Base-by-base conservation (phyloP, 306 rosid species). In the Vigna trinervia region DNA sequence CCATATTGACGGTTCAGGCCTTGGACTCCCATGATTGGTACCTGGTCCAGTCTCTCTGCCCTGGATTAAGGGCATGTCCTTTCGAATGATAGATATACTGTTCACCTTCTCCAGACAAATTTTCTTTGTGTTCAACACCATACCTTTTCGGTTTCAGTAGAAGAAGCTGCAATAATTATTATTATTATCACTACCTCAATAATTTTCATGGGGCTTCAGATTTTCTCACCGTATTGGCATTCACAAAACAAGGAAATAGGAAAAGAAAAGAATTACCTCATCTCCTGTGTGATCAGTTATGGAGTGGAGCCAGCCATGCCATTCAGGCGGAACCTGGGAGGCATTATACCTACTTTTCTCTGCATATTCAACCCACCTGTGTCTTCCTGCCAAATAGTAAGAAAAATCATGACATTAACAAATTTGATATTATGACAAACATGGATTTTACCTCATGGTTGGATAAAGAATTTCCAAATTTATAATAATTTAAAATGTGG, bases 361-460 rank as follows among this genome's bases (percentile, higher is more conserved):
- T 36, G 96, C 99, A 85, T 95, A 95, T 86, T 95, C 99, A 73
- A 95, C 96, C 99, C 99, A 95, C 89, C 99, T 92, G 88, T 95
- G 99, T 66, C 99, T 91, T 81, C 99, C 99, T 95, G 87, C 75
- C 73, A 70, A 71, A 74, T 56, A n/a, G 70, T 38, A 76, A 71
- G 71, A 28, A 64, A 26, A 83, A 60, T 32, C 77, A 15, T 8
- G 23, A 69, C 47, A 70, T 69, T 79, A 15, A 47, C 62, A 63
- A 58, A 68, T 19, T 73, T 28, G n/a, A 32, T 66, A 74, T 71
- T 30, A n/a, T 48, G 36, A 39, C 68, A 12, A 43, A 59, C 52
- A 19, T 66, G 71, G 28, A 15, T 1, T 65, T 41, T 65, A 39
- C 3, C 11, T 30, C 10, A 2, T 60, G 41, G 1, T 61, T 14